Evolutionary conservation across 371 early-diverging fungal genomes (phyloP).

Genomic region (Sporodiniella umbellata): DNA sequence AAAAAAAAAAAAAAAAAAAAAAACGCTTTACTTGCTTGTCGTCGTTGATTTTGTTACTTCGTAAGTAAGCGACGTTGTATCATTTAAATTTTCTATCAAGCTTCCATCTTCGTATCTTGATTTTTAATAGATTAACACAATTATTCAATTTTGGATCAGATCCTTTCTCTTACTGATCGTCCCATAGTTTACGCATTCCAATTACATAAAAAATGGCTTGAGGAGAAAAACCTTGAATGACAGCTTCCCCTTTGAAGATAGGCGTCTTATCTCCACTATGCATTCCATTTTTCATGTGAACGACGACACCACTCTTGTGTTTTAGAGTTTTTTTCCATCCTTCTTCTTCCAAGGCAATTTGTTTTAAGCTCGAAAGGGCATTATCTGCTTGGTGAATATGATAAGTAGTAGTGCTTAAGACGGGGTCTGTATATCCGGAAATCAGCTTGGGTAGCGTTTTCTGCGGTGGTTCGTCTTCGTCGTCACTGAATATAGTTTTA

Average conservation of each 20-base stretch:
- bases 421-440: conserved; percentile 29
- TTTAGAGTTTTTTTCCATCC: conserved; percentile 70
- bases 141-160: not conserved
- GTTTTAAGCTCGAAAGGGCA: conserved; percentile 36
- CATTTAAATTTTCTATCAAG: conserved; percentile 52
- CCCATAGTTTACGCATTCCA: conserved; percentile 65
- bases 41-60: conserved; percentile 51
- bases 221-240: conserved; percentile 62
- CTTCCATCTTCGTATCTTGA: conserved; percentile 54
- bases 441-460: conserved; percentile 4
- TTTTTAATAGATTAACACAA: no score
- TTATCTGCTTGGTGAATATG: conserved; percentile 46
- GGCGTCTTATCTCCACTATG: conserved; percentile 53
- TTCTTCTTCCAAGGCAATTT: conserved; percentile 30
- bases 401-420: conserved; percentile 33
- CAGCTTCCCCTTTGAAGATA: conserved; percentile 61
- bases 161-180: conserved; percentile 45
- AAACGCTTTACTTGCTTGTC: conserved; percentile 46
- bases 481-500: conserved; percentile 43
- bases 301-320: conserved; percentile 67
- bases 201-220: conserved; percentile 68
- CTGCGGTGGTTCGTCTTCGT: conserved; percentile 30
- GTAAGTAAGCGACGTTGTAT: conserved; percentile 50
- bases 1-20: no score
- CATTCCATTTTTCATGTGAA: conserved; percentile 53